Evolutionary conservation across 176 grass and related monocot species (phyloP).

Genomic region (Triticum urartu): DNA sequence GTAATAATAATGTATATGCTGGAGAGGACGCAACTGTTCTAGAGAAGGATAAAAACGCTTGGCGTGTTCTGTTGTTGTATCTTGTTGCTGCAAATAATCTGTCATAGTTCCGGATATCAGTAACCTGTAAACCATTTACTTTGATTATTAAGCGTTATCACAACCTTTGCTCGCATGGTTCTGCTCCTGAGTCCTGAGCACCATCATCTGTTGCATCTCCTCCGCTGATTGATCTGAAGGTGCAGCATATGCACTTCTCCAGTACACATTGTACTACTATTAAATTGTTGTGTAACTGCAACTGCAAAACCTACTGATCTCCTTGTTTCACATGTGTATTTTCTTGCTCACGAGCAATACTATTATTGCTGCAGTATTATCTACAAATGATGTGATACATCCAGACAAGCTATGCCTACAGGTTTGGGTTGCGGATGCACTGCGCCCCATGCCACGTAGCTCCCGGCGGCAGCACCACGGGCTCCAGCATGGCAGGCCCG

Average conservation of each 20-base stretch:
- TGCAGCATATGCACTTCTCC: neutral
- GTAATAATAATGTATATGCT: conserved; percentile 8
- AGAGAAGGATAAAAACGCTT: neutral
- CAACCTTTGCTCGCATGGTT: neutral
- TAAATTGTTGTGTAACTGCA: neutral
- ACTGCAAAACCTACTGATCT: neutral
- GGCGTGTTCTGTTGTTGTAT: neutral
- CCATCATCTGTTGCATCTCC: neutral
- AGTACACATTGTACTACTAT: neutral
- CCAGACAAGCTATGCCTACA: neutral
- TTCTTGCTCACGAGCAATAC: neutral
- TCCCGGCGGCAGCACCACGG: conserved; percentile 45
- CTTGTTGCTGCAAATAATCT: neutral
- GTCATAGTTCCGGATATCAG: neutral
- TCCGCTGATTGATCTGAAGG: neutral
- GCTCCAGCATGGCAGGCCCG: conserved; percentile 55
- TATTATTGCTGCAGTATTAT: neutral
- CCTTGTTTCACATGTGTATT: neutral
- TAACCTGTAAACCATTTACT: neutral
- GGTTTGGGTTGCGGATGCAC: conserved; percentile 67
- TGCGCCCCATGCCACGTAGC: conserved; percentile 57
- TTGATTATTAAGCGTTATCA: neutral
- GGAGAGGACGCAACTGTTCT: neutral
- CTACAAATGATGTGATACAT: neutral
- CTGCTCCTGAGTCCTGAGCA: neutral